phyloP scores from a whole-genome alignment of 495 filamentous ascomycete genomes.

The Aspergillus bertholletiae region DNA sequence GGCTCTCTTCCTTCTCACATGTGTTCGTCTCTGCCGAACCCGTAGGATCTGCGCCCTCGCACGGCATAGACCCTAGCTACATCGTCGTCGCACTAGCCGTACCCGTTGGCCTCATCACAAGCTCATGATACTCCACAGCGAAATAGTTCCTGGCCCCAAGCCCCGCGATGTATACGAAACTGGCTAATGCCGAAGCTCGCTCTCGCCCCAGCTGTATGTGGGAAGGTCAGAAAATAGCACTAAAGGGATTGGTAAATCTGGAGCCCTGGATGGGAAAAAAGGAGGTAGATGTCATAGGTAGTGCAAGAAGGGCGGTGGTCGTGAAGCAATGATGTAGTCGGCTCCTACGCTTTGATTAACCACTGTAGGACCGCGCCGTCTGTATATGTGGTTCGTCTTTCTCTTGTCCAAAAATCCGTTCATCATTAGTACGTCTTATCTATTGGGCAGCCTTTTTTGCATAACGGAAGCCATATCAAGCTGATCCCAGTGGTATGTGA shows the following conservation, averaged over 20 bases:
- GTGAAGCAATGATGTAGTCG: conserved; percentile 34
- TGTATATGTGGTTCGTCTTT: no score
- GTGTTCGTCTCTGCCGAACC: not conserved
- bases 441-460: not conserved
- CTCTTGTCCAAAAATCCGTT: no score
- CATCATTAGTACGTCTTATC: no score
- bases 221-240: conserved; percentile 28
- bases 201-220: conserved; percentile 19
- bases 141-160: conserved; percentile 37
- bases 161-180: conserved; percentile 27
- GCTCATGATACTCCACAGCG: conserved; percentile 21
- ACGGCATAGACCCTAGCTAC: conserved; percentile 6
- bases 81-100: conserved; percentile 10
- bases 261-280: no score
- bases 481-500: conserved; percentile 41
- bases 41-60: conserved; percentile 5
- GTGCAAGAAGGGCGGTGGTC: conserved; percentile 25
- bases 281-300: conserved; percentile 38
- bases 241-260: no score
- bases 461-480: conserved; percentile 12
- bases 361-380: not conserved
- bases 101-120: not conserved
- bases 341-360: conserved; percentile 3
- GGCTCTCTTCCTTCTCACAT: conserved; percentile 12
- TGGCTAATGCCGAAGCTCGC: conserved; percentile 28